These are phyloP conservation scores for Nemania sp. DNA, from an alignment of 2,329 filamentous ascomycete species.

Conservation along the genomic window DNA sequence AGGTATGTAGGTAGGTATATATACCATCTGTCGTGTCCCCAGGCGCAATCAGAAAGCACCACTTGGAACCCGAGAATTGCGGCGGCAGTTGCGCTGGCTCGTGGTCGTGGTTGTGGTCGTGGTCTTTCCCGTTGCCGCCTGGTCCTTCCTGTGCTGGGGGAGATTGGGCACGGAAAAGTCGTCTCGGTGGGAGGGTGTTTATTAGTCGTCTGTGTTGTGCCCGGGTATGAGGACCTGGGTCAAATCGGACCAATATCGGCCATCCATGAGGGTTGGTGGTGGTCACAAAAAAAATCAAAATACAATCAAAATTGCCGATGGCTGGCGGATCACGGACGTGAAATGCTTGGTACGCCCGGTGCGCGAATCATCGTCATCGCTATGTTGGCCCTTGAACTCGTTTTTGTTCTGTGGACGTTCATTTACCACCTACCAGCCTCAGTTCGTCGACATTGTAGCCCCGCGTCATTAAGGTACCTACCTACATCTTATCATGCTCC, in stretches of 20 bases:
- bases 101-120: constrained; percentile 1
- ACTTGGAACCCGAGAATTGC: constrained; percentile 2
- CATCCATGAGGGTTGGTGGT: constrained; percentile 15
- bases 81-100: not conserved
- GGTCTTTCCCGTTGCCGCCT: constrained; percentile 18
- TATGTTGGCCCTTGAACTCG: not conserved
- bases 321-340: constrained; percentile 3
- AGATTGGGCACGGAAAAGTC: constrained; percentile 23
- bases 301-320: constrained; percentile 6
- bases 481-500: too few relatives aligned
- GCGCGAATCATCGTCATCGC: not conserved
- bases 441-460: constrained; percentile 13
- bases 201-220: constrained; percentile 17
- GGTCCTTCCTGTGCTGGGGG: not conserved
- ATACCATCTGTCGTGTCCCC: too few relatives aligned
- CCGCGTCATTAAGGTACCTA: constrained; percentile 6
- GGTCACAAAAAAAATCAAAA: constrained; percentile 20
- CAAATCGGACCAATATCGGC: constrained; percentile 30
- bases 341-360: constrained; percentile 2
- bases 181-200: not conserved
- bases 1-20: not conserved
- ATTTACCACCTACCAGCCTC: constrained; percentile 3
- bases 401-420: not conserved
- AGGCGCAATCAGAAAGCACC: not conserved
- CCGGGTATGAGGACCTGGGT: constrained; percentile 10